Evolutionary conservation across 1,284 basidiomycete species (phyloP).

Genomic region (Ganoderma sinense): DNA sequence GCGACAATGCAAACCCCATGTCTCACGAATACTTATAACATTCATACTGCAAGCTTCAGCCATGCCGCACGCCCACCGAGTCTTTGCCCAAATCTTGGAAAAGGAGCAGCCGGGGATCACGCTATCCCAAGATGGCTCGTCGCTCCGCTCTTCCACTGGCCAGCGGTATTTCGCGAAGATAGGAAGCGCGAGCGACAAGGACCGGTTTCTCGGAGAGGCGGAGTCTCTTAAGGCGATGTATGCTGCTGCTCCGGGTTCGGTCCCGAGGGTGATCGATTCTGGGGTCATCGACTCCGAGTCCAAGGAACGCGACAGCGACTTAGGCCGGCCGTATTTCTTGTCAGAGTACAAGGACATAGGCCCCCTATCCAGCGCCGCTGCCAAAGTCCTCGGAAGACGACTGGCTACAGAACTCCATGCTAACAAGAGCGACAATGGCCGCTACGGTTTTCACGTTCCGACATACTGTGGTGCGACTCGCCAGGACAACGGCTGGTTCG

Average conservation of each 20-base stretch:
- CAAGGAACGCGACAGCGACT: conserved; percentile 38
- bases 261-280: conserved; percentile 65
- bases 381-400: conserved; percentile 64
- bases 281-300: conserved; percentile 49
- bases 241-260: conserved; percentile 70
- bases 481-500: conserved; percentile 79
- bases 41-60: not conserved
- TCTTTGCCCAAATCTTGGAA: conserved; percentile 53
- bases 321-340: conserved; percentile 71
- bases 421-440: conserved; percentile 56
- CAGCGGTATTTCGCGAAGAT: conserved; percentile 67
- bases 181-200: conserved; percentile 57
- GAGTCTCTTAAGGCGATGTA: conserved; percentile 73
- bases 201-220: conserved; percentile 79
- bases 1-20: not conserved
- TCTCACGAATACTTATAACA: not conserved
- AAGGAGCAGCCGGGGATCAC: conserved; percentile 56
- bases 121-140: conserved; percentile 44
- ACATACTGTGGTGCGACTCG: conserved; percentile 86
- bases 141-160: conserved; percentile 58
- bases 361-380: conserved; percentile 54
- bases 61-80: conserved; percentile 28
- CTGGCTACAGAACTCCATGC: conserved; percentile 71
- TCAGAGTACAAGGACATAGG: conserved; percentile 76
- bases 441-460: conserved; percentile 78